Evolutionary conservation across 768 basidiomycete genomes (phyloP).

Genomic region (Gautieria morchelliformis): DNA sequence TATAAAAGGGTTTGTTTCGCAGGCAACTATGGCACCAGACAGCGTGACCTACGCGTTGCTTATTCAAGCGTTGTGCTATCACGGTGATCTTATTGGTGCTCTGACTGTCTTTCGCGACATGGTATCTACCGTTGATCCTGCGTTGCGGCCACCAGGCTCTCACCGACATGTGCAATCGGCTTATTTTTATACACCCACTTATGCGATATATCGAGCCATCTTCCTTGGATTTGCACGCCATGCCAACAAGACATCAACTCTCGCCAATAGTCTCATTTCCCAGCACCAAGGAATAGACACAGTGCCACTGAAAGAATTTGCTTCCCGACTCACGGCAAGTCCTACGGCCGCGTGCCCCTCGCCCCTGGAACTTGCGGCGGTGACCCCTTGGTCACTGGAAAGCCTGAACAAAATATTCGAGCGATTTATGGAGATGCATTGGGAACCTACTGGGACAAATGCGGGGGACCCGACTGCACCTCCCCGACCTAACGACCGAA

Average conservation of each 20-base stretch:
- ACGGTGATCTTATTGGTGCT: slow-evolving; percentile 50
- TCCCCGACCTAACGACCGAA: slow-evolving; percentile 29
- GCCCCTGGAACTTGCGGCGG: background rate
- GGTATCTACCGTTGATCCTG: slow-evolving; percentile 25
- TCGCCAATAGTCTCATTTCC: slow-evolving; percentile 10
- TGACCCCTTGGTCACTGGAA: slow-evolving; percentile 42
- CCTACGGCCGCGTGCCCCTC: background rate
- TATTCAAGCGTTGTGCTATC: slow-evolving; percentile 62
- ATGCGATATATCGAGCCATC: slow-evolving; percentile 55
- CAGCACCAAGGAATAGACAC: background rate
- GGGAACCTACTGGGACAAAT: background rate
- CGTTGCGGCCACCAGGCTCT: background rate
- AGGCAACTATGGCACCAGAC: slow-evolving; percentile 40
- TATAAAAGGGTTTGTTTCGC: slow-evolving; percentile 13
- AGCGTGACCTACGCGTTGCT: slow-evolving; percentile 56
- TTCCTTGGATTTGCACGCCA: slow-evolving; percentile 70
- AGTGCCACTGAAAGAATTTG: slow-evolving; percentile 4
- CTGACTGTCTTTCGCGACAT: slow-evolving; percentile 60
- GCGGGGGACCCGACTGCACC: slow-evolving; percentile 23
- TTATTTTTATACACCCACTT: slow-evolving; percentile 30
- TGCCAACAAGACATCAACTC: slow-evolving; percentile 25
- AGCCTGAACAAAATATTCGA: slow-evolving; percentile 50
- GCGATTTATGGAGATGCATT: slow-evolving; percentile 47
- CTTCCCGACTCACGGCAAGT: background rate
- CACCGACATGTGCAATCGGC: background rate